phyloP scores from a whole-genome alignment of 2,329 filamentous ascomycete genomes.

The Paraconiothyrium brasiliense region DNA sequence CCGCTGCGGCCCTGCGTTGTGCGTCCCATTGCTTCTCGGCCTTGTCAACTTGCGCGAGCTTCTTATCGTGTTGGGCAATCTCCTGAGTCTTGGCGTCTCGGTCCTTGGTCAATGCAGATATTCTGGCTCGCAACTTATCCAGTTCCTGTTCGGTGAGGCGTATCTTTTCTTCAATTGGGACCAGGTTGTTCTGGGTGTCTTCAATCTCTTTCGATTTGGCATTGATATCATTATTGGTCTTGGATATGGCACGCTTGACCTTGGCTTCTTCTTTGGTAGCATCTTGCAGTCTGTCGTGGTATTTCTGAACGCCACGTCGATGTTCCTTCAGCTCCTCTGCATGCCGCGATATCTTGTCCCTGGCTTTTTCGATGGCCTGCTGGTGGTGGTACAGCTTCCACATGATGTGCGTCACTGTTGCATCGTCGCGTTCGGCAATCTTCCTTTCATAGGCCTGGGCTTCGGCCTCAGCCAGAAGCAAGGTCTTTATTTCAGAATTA shows the following conservation, averaged over 20 bases:
- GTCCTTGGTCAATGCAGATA: constrained; percentile 77
- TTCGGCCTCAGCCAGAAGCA: constrained; percentile 95
- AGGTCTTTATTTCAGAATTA: constrained; percentile 97
- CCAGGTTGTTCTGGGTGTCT: constrained; percentile 82
- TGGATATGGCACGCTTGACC: constrained; percentile 77
- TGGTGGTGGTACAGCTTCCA: constrained; percentile 99
- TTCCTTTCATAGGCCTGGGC: constrained; percentile 94
- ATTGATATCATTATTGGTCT: constrained; percentile 86
- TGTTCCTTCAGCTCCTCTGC: constrained; percentile 95
- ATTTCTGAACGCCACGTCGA: constrained; percentile 85
- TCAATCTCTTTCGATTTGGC: constrained; percentile 87
- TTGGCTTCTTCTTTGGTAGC: constrained; percentile 85
- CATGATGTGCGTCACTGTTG: constrained; percentile 89
- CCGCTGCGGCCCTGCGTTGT: constrained; percentile 84
- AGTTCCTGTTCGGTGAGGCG: constrained; percentile 75
- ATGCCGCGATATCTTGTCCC: constrained; percentile 87
- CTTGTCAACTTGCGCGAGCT: constrained; percentile 85
- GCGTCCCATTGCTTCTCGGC: constrained; percentile 88
- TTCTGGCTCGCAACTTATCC: constrained; percentile 72
- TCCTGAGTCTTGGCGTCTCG: constrained; percentile 74
- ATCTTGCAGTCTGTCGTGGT: constrained; percentile 79
- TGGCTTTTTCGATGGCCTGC: constrained; percentile 90
- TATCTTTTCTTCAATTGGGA: constrained; percentile 94
- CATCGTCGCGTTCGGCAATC: constrained; percentile 87
- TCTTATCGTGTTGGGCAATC: constrained; percentile 79